phyloP scores from a whole-genome alignment of 208 protist species.

The Trypanosoma caninum region DNA sequence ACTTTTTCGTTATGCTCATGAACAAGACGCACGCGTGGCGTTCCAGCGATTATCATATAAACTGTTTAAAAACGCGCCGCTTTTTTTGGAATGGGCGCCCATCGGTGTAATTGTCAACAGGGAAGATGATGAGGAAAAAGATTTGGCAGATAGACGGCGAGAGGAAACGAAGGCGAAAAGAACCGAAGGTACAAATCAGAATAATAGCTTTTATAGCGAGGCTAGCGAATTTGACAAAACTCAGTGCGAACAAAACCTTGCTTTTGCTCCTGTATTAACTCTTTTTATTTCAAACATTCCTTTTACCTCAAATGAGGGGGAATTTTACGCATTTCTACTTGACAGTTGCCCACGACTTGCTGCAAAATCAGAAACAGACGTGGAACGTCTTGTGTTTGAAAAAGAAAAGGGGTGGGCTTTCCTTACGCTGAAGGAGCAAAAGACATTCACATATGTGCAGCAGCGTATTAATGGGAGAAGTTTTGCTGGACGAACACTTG shows the following conservation, averaged over 20 bases:
- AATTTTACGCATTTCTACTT: conserved; percentile 65
- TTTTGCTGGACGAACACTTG: conserved; percentile 51
- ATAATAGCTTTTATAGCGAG: too few species aligned
- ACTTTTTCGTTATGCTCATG: conserved; percentile 72
- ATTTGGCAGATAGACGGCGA: not conserved
- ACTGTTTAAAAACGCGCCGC: conserved; percentile 89
- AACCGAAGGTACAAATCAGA: too few species aligned
- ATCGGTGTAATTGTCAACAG: conserved; percentile 62
- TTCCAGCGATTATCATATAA: conserved; percentile 96
- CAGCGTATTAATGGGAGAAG: conserved; percentile 53
- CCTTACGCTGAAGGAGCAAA: conserved; percentile 65
- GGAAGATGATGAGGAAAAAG: conserved; percentile 8
- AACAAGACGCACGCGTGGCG: conserved; percentile 85
- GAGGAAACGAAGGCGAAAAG: not conserved
- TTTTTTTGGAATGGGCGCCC: conserved; percentile 98
- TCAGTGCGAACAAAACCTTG: conserved; percentile 1
- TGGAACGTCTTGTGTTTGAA: conserved; percentile 74
- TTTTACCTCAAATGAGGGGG: conserved; percentile 71
- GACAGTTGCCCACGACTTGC: conserved; percentile 89
- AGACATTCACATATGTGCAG: conserved; percentile 53
- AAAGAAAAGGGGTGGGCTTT: conserved; percentile 96
- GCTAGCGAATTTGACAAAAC: too few species aligned
- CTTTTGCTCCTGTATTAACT: conserved; percentile 46
- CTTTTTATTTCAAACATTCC: conserved; percentile 89
- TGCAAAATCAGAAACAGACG: conserved; percentile 91